phyloP scores from a whole-genome alignment of 306 rosid genomes.

The Cicer chorassanicum region DNA sequence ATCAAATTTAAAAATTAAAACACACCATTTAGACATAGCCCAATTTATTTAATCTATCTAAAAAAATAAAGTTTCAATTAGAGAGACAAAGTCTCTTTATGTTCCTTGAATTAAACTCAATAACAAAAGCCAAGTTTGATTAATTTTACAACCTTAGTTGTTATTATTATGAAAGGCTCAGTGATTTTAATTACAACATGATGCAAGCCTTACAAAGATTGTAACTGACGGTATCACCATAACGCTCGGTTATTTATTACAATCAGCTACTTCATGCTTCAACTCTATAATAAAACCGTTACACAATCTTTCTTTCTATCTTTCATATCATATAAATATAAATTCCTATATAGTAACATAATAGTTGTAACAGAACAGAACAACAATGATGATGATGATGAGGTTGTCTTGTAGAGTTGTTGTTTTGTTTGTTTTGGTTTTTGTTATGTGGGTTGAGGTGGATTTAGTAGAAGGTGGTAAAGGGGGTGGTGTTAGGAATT shows the following conservation, averaged over 20 bases:
- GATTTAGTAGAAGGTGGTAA: slow-evolving; percentile 43
- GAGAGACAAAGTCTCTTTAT: slow-evolving; percentile 43
- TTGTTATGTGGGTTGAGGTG: slow-evolving; percentile 43
- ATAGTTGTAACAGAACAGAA: background rate
- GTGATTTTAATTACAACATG: slow-evolving; percentile 30
- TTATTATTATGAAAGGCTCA: slow-evolving; percentile 33
- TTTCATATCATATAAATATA: background rate
- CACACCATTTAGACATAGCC: slow-evolving; percentile 37
- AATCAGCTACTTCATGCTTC: slow-evolving; percentile 57
- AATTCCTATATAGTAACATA: slow-evolving; percentile 5
- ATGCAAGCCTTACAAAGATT: slow-evolving; percentile 36
- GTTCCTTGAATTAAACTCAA: slow-evolving; percentile 46
- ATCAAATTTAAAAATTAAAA: slow-evolving; percentile 27
- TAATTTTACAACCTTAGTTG: slow-evolving; percentile 15
- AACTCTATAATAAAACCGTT: slow-evolving; percentile 50
- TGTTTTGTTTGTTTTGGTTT: slow-evolving; percentile 35
- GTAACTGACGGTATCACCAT: slow-evolving; percentile 27
- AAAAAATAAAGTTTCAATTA: background rate
- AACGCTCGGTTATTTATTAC: slow-evolving; percentile 67
- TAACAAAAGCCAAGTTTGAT: background rate
- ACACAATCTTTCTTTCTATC: slow-evolving; percentile 24
- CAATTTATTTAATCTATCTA: slow-evolving; percentile 27
- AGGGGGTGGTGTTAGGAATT: slow-evolving; percentile 32
- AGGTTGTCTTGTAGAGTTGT: slow-evolving; percentile 42
- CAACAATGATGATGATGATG: slow-evolving; percentile 41